Conservation (phyloP, 2,329 filamentous ascomycete genomes). For the Penicillium sp. region DNA sequence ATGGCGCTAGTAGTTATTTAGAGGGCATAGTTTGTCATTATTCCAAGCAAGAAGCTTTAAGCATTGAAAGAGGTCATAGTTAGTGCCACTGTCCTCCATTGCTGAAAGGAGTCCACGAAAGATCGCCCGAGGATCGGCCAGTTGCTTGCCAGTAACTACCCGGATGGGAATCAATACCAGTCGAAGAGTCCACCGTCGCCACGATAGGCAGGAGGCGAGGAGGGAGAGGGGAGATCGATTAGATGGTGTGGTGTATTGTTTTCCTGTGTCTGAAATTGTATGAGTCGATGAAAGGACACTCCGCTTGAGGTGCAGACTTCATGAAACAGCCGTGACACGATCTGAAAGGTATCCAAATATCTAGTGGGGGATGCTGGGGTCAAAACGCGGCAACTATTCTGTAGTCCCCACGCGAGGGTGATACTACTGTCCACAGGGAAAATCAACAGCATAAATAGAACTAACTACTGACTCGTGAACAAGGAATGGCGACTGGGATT, state of each 20-base stretch:
- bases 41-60: neutral
- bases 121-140: neutral
- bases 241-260: neutral
- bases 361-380: neutral
- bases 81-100: neutral
- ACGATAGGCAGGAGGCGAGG: neutral
- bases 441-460: neutral
- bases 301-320: neutral
- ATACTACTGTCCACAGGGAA: neutral
- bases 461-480: neutral
- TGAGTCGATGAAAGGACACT: neutral
- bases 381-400: neutral
- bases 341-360: neutral
- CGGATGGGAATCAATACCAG: neutral
- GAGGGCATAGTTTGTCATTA: neutral
- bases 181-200: neutral
- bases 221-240: neutral
- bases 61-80: neutral
- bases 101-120: neutral
- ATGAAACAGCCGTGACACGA: neutral
- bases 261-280: neutral
- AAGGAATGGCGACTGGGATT: neutral
- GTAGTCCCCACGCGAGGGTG: neutral
- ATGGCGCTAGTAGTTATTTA: neutral
- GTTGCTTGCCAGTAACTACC: neutral